Evolutionary conservation across 2,329 filamentous ascomycete genomes (phyloP), one percentile per base, ranked within the genome.

Genomic region (Xylaria sp.): DNA sequence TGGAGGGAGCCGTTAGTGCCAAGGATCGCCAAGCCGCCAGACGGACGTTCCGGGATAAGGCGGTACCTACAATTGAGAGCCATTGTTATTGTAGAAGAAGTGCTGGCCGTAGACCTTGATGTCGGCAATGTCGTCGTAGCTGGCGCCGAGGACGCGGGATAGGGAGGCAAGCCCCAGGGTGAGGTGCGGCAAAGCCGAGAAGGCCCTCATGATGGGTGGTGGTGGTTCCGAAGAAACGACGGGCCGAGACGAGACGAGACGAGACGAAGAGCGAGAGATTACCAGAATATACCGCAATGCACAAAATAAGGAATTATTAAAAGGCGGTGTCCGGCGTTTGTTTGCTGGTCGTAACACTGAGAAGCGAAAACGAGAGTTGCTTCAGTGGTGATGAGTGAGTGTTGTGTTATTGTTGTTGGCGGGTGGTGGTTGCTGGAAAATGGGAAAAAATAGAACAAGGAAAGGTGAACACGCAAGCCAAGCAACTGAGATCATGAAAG

Each of bases 21-120:
- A 43, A 39, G 48, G 37, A 43, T 54, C 52, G 49, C 54, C 48
- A 55, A 59, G 56, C 54, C 45, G 24, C 26, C 9, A 38, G 5
- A 16, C 37, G 24, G 18, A 11, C 4, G 37, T 19, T 17, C 20
- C 6, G 48, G 8, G 24, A 44, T 37, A 40, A 39, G 20, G 44
- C 24, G 13, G 42, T 29, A 42, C 41, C 18, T 75, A 85, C 80
- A 90, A 90, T 76, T 90, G 83, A 20, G 85, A 88, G 66, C 87
- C 87, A 72, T 88, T 89, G 72, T 71, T 71, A 50, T 55, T 62
- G 61, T 71, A 70, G 62, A 71, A 71, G 52, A 71, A 71, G 57
- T 71, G 68, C 59, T 71, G 68, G 59, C 69, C 69, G 39, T 58
- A 54, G 37, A 54, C 62, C 52, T 69, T 57, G 49, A 71, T 71